Evolutionary conservation across 2,329 filamentous ascomycete genomes (phyloP).

Genomic region (Fusarium temperatum): DNA sequence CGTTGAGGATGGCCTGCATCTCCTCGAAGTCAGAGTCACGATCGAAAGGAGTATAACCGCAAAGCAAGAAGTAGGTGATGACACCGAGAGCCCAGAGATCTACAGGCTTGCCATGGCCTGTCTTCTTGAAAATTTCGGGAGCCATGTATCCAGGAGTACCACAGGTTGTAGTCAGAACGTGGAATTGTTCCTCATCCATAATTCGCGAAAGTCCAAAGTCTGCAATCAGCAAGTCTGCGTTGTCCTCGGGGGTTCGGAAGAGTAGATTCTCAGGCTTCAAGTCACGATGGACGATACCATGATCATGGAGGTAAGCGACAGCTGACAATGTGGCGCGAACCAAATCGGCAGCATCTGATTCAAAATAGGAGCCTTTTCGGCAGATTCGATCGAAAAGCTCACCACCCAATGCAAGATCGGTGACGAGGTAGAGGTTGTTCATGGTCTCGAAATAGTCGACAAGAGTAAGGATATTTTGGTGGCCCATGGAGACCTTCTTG

Average conservation of each 20-base stretch:
- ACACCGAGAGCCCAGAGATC: constrained; percentile 99
- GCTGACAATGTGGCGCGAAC: constrained; percentile 95
- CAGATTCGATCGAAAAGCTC: constrained; percentile 99
- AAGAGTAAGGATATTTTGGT: constrained; percentile 96
- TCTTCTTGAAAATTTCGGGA: constrained; percentile 99
- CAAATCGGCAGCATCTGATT: constrained; percentile 93
- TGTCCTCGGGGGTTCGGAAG: constrained; percentile 97
- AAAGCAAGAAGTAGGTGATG: constrained; percentile 98
- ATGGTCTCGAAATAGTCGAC: constrained; percentile 99
- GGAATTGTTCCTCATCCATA: constrained; percentile 99
- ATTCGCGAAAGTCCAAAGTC: constrained; percentile 96
- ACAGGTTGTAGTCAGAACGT: constrained; percentile 96
- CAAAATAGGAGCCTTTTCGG: constrained; percentile 97
- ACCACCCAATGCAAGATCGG: constrained; percentile 93
- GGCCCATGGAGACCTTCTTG: constrained; percentile 98
- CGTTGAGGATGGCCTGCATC: constrained; percentile 98
- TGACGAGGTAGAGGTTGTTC: constrained; percentile 99
- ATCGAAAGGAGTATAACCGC: constrained; percentile 98
- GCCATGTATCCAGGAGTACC: constrained; percentile 99
- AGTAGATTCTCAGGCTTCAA: constrained; percentile 97
- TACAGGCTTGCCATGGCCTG: constrained; percentile 95
- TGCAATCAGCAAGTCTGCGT: constrained; percentile 94
- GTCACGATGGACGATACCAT: constrained; percentile 97
- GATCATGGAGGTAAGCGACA: constrained; percentile 98
- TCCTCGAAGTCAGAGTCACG: constrained; percentile 97